These are phyloP conservation scores for Secale cereale DNA, from an alignment of 176 grass and related monocot species.

Conservation along the genomic window DNA sequence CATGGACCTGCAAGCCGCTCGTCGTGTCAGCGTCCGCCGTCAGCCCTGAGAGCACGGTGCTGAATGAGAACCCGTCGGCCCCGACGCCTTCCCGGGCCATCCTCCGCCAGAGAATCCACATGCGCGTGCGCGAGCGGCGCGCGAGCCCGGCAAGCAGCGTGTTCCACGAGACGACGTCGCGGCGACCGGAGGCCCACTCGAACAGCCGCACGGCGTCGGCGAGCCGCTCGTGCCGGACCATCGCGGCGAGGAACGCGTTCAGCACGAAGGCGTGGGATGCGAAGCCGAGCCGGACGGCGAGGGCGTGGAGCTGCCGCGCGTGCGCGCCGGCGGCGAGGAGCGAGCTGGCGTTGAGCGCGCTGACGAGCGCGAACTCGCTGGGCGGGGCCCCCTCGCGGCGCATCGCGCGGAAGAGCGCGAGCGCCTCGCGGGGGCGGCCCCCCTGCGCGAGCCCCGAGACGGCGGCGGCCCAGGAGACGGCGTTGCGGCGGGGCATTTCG, in stretches of 20 bases:
- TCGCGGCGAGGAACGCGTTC: constrained; percentile 53
- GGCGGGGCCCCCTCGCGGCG: constrained; percentile 29
- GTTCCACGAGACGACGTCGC: constrained; percentile 64
- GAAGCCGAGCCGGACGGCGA: constrained; percentile 47
- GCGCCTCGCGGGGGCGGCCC: constrained; percentile 23
- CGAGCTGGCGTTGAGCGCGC: constrained; percentile 53
- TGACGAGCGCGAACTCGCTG: constrained; percentile 62
- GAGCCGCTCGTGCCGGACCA: constrained; percentile 41
- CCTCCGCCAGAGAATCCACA: constrained; percentile 57
- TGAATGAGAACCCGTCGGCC: constrained; percentile 61
- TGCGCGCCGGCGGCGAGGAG: not conserved
- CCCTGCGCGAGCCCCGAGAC: constrained; percentile 47
- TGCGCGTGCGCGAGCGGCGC: constrained; percentile 13
- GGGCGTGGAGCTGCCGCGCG: constrained; percentile 36
- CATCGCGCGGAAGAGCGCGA: constrained; percentile 48
- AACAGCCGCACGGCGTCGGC: constrained; percentile 39
- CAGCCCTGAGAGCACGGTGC: constrained; percentile 50
- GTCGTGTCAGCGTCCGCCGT: constrained; percentile 1
- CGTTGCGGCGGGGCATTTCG: constrained; percentile 58
- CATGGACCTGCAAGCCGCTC: constrained; percentile 49
- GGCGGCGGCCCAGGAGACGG: constrained; percentile 51
- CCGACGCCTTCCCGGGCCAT: constrained; percentile 27
- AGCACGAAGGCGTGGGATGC: constrained; percentile 49
- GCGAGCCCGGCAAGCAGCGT: constrained; percentile 44
- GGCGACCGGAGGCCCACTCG: not conserved